Evolutionary conservation across 805 yeast genomes (phyloP).

Genomic region (Komagataella populi): DNA sequence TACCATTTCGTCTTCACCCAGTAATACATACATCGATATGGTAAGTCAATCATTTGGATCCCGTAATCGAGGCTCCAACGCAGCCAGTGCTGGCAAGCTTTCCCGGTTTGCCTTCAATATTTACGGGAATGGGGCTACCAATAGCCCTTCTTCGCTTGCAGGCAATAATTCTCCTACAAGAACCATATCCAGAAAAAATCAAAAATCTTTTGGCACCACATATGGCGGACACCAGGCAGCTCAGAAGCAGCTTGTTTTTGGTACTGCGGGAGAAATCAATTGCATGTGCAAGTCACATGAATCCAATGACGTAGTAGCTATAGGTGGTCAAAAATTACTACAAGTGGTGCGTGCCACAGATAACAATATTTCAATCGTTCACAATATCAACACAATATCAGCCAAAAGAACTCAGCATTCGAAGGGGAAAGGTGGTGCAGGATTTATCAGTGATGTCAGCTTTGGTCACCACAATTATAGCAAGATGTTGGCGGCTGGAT

Average conservation of each 20-base stretch:
- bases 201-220: conserved; percentile 10
- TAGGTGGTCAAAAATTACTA: conserved; percentile 28
- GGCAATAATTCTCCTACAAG: background rate
- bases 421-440: conserved; percentile 16
- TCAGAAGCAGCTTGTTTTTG: conserved; percentile 14
- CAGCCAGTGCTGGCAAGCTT: conserved; percentile 13
- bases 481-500: conserved; percentile 26
- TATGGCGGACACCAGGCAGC: conserved; percentile 4
- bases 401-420: conserved; percentile 12
- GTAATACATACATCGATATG: background rate
- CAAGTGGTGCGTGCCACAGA: conserved; percentile 22
- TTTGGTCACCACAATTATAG: conserved; percentile 27
- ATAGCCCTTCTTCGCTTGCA: conserved; percentile 1
- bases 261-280: conserved; percentile 19
- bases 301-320: conserved; percentile 20
- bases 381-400: conserved; percentile 18
- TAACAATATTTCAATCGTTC: conserved; percentile 16
- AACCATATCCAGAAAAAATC: background rate
- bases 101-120: conserved; percentile 49
- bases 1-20: background rate
- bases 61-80: background rate
- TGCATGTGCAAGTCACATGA: conserved; percentile 19
- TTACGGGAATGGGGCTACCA: conserved; percentile 26
- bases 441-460: conserved; percentile 27
- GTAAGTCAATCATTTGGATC: background rate